Evolutionary conservation across 192 early-diverging fungal genomes (phyloP).

Genomic region (Chytriomyces sp.): DNA sequence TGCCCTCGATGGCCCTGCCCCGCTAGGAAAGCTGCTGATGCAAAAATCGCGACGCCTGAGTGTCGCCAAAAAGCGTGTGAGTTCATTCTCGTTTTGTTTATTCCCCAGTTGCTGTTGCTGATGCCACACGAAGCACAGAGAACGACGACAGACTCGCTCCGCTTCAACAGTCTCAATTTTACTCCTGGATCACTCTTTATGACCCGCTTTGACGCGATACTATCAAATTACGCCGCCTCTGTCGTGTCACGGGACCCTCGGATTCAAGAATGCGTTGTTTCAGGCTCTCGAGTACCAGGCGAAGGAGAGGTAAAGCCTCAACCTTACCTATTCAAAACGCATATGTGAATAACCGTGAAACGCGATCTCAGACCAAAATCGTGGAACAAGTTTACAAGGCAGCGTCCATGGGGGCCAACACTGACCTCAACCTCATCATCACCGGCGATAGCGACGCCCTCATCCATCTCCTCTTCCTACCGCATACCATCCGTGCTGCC

Average conservation of each 20-base stretch:
- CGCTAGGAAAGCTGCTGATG: conserved; percentile 10
- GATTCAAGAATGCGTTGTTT: not conserved
- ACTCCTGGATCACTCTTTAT: conserved; percentile 10
- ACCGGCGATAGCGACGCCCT: conserved; percentile 10
- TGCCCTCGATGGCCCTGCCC: conserved; percentile 15
- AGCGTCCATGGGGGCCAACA: not conserved
- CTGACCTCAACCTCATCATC: not conserved
- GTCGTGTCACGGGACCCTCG: not conserved
- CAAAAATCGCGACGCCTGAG: not conserved
- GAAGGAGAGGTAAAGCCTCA: conserved; percentile 11
- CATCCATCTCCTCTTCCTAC: not conserved
- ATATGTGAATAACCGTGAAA: not conserved
- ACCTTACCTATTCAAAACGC: not conserved
- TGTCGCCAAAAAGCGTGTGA: conserved; percentile 1
- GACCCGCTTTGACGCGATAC: not conserved
- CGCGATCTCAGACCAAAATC: not conserved
- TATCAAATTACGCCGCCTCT: not conserved
- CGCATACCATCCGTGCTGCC: not conserved
- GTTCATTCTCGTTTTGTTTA: not conserved
- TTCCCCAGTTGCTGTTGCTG: not conserved
- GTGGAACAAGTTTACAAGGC: not conserved
- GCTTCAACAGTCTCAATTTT: conserved; percentile 19
- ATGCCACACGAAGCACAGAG: no score
- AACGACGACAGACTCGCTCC: conserved; percentile 7
- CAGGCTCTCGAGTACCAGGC: conserved; percentile 8